Base-by-base conservation (phyloP, 2,329 filamentous ascomycete genomes). In the Clarireedia monteithiana region DNA sequence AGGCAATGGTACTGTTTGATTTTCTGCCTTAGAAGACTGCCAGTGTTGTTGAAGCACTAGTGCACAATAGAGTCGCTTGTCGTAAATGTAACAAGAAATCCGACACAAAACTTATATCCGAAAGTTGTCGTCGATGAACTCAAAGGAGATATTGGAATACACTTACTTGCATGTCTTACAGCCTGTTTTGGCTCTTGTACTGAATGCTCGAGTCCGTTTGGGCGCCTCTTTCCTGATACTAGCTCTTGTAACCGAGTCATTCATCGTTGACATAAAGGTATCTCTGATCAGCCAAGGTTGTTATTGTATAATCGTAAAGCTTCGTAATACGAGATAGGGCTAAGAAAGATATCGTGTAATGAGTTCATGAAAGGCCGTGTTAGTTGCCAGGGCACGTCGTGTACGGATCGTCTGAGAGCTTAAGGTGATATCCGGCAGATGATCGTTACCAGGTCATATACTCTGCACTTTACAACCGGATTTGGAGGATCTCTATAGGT, bases 101-200 rank as follows among this genome's bases (percentile, higher is more conserved):
- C 15, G 39, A 40, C 39, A 40, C 15, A 40, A 14, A 10, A 20
- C 14, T 20, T 40, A 14, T 10, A 24, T 7, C 14, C 12, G 14
- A 34, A 52, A 23, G 20, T 14, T n/a, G 14, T 5, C 39, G 45
- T 14, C 24, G 23, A 26, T 38, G 10, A 20, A 30, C 6, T 7
- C 9, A 6, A 14, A 23, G n/a, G 12, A 17, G 6, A 7, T 49
- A 15, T 42, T 36, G 23, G 23, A 38, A 7, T 50, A 20, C 10
- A 50, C 53, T 44, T 26, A 60, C 58, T 50, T 60, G 58, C 58
- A 60, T 6, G 58, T 56, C 44, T 56, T 60, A 27, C 58, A 60
- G 4, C 56, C 56, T 10, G 51, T 59, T 24, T 50, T 38, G n/a
- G 51, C 42, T 56, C 48, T 59, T 34, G 48, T 42, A n/a, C 50